phyloP scores from a whole-genome alignment of 169 alveolate genomes.

The Eimeria praecox region DNA sequence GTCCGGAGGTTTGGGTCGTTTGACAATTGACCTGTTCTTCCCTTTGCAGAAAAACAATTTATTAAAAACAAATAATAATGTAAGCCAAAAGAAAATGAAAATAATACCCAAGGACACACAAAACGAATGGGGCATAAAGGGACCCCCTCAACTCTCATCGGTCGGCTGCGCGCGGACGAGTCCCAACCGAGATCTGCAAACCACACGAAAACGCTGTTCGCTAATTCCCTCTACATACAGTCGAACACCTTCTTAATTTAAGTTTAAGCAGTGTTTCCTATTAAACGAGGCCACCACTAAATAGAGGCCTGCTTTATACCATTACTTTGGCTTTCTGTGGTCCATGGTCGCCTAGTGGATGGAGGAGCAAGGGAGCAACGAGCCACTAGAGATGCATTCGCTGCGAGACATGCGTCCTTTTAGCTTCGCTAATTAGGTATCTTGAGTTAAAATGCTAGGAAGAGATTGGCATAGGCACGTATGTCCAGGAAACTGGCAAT shows the following conservation, averaged over 20 bases:
- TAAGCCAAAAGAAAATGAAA: not conserved
- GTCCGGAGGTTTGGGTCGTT: constrained; percentile 7
- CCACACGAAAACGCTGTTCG: not conserved
- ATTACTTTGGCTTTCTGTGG: not conserved
- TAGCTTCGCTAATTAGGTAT: not conserved
- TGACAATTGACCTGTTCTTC: not conserved
- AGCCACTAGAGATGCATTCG: not conserved
- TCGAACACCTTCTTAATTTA: not conserved
- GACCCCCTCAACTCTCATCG: constrained; percentile 28
- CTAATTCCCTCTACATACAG: not conserved
- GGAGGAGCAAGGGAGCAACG: not conserved
- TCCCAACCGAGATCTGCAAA: not conserved
- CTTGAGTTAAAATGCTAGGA: not conserved
- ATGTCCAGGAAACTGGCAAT: not conserved
- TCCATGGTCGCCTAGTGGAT: not conserved
- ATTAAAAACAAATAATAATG: not conserved
- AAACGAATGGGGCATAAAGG: not conserved
- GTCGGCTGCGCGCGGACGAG: constrained; percentile 53
- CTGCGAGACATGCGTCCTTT: not conserved
- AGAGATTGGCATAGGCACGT: not conserved
- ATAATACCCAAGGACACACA: not conserved
- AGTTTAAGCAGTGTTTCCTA: not conserved
- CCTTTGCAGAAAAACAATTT: constrained; percentile 20
- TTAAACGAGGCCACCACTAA: not conserved
- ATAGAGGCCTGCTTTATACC: not conserved